Percentiles rank a stretch among this genome's conserved stretches.
Evolutionary conservation across 2,329 filamentous ascomycete genomes (phyloP).

Genomic region (Trichophyton verrucosum): DNA sequence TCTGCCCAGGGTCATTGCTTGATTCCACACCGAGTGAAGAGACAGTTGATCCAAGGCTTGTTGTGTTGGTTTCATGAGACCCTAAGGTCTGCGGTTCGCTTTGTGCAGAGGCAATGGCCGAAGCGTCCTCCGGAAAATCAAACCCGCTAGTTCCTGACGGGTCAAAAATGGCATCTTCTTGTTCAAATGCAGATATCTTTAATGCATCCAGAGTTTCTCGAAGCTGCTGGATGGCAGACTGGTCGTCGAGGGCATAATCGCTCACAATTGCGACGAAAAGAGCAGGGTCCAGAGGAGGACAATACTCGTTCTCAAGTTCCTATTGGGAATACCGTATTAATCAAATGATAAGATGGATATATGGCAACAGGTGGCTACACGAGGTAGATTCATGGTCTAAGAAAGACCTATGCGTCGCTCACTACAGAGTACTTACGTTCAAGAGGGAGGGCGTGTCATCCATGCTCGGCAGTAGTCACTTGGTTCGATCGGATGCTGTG

Average conservation of each 20-base stretch:
- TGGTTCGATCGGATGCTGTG: not conserved
- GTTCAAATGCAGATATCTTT: constrained; percentile 59
- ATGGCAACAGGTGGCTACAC: not conserved
- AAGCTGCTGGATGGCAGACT: constrained; percentile 43
- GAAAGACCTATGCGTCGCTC: not conserved
- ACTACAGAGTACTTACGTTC: not conserved
- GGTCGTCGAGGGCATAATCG: constrained; percentile 53
- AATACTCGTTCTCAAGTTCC: constrained; percentile 54
- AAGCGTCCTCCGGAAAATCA: constrained; percentile 17
- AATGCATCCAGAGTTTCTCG: constrained; percentile 52
- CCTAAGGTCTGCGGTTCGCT: constrained; percentile 23
- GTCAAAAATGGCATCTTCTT: constrained; percentile 52
- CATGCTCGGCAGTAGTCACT: constrained; percentile 2
- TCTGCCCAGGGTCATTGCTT: not conserved
- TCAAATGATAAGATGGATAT: not conserved
- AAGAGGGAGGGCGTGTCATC: not conserved
- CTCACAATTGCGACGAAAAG: constrained; percentile 62
- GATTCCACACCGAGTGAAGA: constrained; percentile 26
- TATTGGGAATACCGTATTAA: constrained; percentile 11
- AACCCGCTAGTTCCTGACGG: constrained; percentile 54
- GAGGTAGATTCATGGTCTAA: not conserved
- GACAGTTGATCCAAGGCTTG: constrained; percentile 38
- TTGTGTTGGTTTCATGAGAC: constrained; percentile 40
- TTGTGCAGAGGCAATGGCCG: constrained; percentile 18
- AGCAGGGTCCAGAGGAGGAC: constrained; percentile 62